phyloP scores from a whole-genome alignment of 139 green algal species.

The Spirogloea muscicola region DNA sequence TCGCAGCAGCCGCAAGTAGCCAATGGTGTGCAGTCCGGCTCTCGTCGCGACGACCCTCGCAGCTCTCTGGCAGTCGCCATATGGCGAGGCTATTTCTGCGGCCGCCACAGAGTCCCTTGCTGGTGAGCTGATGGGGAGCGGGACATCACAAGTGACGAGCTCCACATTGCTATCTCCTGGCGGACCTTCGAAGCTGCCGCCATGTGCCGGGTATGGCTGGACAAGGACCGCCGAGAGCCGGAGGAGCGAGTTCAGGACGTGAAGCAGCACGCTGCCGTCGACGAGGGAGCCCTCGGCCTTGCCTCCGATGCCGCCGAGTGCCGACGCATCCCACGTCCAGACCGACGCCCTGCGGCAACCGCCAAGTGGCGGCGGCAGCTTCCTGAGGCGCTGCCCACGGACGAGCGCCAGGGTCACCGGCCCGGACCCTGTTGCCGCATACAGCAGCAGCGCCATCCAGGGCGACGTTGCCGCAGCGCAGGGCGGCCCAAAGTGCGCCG shows the following conservation, averaged over 20 bases:
- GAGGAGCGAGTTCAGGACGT: slow-evolving; percentile 38
- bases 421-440: slow-evolving; percentile 6
- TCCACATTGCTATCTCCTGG: no score
- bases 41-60: no score
- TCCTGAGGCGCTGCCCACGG: slow-evolving; percentile 30
- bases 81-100: no score
- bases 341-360: slow-evolving; percentile 11
- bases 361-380: slow-evolving; percentile 26
- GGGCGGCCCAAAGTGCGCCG: slow-evolving; percentile 40
- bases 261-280: slow-evolving; percentile 24
- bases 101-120: no score
- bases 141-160: no score
- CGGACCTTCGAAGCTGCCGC: no score
- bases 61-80: no score
- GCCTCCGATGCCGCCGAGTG: slow-evolving; percentile 28
- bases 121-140: no score
- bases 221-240: slow-evolving; percentile 30
- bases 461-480: slow-evolving; percentile 23
- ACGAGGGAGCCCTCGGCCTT: slow-evolving; percentile 30
- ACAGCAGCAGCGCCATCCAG: slow-evolving; percentile 48
- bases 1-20: no score
- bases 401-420: slow-evolving; percentile 40
- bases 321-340: slow-evolving; percentile 41
- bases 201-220: no score
- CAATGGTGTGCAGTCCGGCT: no score